These are phyloP conservation scores for Gymnopilus junonius DNA, from an alignment of 768 basidiomycete genomes.

Conservation along the genomic window DNA sequence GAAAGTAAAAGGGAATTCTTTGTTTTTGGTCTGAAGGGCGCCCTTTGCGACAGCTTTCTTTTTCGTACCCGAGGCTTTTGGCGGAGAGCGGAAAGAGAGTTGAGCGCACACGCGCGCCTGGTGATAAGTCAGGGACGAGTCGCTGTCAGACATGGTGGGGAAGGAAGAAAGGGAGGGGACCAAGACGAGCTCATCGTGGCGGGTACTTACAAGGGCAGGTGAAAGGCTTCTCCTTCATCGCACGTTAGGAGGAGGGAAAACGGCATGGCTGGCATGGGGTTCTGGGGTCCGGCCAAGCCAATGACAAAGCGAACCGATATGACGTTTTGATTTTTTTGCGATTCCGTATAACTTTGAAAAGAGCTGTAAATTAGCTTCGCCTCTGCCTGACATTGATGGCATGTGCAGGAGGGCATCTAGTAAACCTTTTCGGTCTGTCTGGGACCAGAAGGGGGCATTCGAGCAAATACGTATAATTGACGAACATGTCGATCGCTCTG, in stretches of 20 bases:
- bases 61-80: too few relatives aligned
- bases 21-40: background rate
- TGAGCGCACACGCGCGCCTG: too few relatives aligned
- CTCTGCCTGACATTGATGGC: too few relatives aligned
- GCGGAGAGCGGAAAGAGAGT: background rate
- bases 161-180: too few relatives aligned
- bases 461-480: constrained; percentile 40
- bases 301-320: background rate
- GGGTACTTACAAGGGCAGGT: too few relatives aligned
- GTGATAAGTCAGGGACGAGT: too few relatives aligned
- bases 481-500: constrained; percentile 24
- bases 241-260: background rate
- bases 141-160: too few relatives aligned
- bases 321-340: background rate
- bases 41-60: background rate
- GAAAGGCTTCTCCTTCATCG: too few relatives aligned
- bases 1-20: background rate
- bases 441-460: too few relatives aligned
- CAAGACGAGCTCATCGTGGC: too few relatives aligned
- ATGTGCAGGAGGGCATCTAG: too few relatives aligned
- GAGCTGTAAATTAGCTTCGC: background rate
- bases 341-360: background rate
- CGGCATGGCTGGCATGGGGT: background rate
- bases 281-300: background rate
- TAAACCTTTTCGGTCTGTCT: too few relatives aligned